phyloP scores from a whole-genome alignment of 2,329 filamentous ascomycete genomes.

The Exophiala viscosa region DNA sequence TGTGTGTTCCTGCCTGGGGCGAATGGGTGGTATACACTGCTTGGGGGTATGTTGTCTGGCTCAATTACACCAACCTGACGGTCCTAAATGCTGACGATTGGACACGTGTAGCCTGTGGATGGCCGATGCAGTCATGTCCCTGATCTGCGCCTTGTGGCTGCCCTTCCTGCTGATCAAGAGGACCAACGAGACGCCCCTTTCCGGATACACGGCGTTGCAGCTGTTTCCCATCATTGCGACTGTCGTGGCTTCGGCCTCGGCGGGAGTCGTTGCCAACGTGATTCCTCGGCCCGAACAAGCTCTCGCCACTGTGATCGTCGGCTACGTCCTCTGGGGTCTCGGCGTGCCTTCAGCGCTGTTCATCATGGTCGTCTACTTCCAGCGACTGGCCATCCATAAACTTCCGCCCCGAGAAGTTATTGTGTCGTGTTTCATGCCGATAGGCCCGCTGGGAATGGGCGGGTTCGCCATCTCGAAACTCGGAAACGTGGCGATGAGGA shows the following conservation, averaged over 20 bases:
- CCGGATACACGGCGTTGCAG: slow-evolving; percentile 61
- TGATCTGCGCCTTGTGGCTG: slow-evolving; percentile 50
- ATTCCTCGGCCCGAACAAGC: slow-evolving; percentile 43
- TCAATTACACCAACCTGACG: no score
- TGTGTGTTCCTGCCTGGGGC: slow-evolving; percentile 59
- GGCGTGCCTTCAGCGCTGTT: slow-evolving; percentile 53
- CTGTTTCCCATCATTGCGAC: slow-evolving; percentile 64
- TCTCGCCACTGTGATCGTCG: slow-evolving; percentile 60
- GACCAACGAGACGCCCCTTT: slow-evolving; percentile 43
- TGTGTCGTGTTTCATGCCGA: slow-evolving; percentile 63
- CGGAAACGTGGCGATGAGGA: slow-evolving; percentile 44
- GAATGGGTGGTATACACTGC: slow-evolving; percentile 52
- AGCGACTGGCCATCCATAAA: slow-evolving; percentile 63
- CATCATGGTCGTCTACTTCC: slow-evolving; percentile 65
- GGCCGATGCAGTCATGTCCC: slow-evolving; percentile 51
- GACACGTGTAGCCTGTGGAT: slow-evolving; percentile 46
- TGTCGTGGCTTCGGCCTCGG: slow-evolving; percentile 62
- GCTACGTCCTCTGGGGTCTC: slow-evolving; percentile 67
- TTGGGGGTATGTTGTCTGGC: slow-evolving; percentile 39
- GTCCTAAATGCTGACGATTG: background rate
- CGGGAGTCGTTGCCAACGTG: slow-evolving; percentile 47
- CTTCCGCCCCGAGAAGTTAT: slow-evolving; percentile 65
- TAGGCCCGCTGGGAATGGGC: slow-evolving; percentile 64
- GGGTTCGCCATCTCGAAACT: slow-evolving; percentile 55
- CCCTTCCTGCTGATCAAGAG: slow-evolving; percentile 42